Evolutionary conservation across 495 filamentous ascomycete genomes (phyloP).

Genomic region (Tuber melanosporum): DNA sequence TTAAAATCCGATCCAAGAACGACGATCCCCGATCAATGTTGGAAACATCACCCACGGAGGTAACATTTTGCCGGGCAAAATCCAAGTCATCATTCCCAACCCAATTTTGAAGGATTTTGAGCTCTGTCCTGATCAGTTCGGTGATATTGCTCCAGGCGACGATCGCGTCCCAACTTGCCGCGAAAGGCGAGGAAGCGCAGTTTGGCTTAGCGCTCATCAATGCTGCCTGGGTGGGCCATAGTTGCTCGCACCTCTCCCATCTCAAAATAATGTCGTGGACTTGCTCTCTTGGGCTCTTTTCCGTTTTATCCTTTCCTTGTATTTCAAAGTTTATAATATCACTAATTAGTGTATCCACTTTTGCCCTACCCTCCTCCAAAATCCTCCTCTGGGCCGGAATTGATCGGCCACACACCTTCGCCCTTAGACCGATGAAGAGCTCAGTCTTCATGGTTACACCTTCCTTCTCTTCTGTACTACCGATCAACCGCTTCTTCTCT

Average conservation of each 20-base stretch:
- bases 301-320: constrained; percentile 84
- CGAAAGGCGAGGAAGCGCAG: constrained; percentile 65
- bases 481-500: constrained; percentile 91
- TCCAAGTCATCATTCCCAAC: constrained; percentile 93
- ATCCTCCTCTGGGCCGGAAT: constrained; percentile 73
- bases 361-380: constrained; percentile 68
- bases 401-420: constrained; percentile 73
- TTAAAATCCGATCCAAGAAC: constrained; percentile 95
- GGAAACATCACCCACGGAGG: constrained; percentile 51
- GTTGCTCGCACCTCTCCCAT: constrained; percentile 75
- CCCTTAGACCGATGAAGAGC: constrained; percentile 81
- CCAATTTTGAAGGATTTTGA: constrained; percentile 85
- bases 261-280: constrained; percentile 80
- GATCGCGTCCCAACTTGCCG: constrained; percentile 74
- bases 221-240: constrained; percentile 73
- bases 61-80: constrained; percentile 59
- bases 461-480: constrained; percentile 65
- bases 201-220: constrained; percentile 65
- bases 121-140: constrained; percentile 91
- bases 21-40: constrained; percentile 79
- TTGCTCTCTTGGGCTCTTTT: constrained; percentile 76
- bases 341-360: constrained; percentile 66
- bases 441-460: constrained; percentile 68
- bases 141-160: constrained; percentile 97
- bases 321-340: constrained; percentile 88